Base-by-base conservation (phyloP, 164 flowering plant species). In the Akebia trifoliata region DNA sequence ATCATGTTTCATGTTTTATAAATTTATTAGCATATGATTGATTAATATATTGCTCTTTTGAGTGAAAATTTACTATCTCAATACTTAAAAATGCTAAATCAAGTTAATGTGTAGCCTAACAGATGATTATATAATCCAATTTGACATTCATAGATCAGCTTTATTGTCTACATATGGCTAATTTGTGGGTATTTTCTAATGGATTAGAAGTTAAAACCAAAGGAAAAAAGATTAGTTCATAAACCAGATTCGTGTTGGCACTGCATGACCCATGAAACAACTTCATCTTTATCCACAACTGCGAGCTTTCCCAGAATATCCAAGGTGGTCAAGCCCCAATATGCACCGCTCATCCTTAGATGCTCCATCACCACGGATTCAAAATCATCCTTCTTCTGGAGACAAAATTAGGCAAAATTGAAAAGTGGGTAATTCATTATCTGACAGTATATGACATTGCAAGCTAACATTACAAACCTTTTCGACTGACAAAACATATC, bases 211-310 rank as follows among this genome's bases (percentile, higher is more conserved):
- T n/a, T n/a, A n/a, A n/a, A n/a, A n/a, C 0, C 0, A 6, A 15
- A 26, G 15, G 12, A 26, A 6, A 15, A 12, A 14, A 4, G n/a
- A 38, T 26, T 28, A 57, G 26, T 31, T 58, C 38, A 78, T 74
- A 44, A 57, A 91, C 98, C 94, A 49, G 89, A 82, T 54, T 89
- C 93, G 57, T 87, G 83, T 57, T 87, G 97, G 71, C 96, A 86
- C 45, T 69, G 59, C 85, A 91, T 69, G 61, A 88, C 58, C 98
- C 98, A 92, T 17, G 90, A 71, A 66, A 87, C 69, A 60, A 89
- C 84, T 64, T 79, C 84, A 46, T 85, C 83, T 59, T 54, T 59
- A 78, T 89, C 80, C 28, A 87, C 87, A 15, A 51, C 48, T 24
- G 65, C 70, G 44, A 92, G 83, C 80, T 84, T 83, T 50, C 85